These are phyloP conservation scores for Microbotryum scabiosae DNA, from an alignment of 1,284 basidiomycete species.

Conservation along the genomic window DNA sequence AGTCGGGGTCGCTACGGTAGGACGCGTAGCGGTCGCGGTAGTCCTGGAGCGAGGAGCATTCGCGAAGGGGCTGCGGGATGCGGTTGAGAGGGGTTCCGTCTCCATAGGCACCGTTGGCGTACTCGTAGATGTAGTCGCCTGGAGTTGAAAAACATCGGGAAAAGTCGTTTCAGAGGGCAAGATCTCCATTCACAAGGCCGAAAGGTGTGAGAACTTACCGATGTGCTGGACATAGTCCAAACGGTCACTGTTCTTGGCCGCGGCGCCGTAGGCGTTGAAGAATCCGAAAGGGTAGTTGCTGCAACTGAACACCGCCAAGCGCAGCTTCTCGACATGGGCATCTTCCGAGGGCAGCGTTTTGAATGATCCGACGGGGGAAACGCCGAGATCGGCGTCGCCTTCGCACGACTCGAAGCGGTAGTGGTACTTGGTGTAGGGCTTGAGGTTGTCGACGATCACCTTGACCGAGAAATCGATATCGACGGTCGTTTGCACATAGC, in stretches of 20 bases:
- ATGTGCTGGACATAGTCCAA: conserved; percentile 57
- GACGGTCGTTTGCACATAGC: conserved; percentile 34
- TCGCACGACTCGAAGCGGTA: conserved; percentile 56
- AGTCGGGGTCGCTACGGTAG: conserved; percentile 52
- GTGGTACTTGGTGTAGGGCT: conserved; percentile 53
- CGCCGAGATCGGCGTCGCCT: conserved; percentile 34
- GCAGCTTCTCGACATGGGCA: conserved; percentile 48
- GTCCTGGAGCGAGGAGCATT: conserved; percentile 55
- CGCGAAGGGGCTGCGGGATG: conserved; percentile 43
- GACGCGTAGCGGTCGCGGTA: conserved; percentile 55
- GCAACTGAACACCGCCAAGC: conserved; percentile 40
- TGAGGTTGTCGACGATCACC: conserved; percentile 51
- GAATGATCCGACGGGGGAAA: conserved; percentile 46
- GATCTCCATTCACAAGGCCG: background rate
- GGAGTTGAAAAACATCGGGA: background rate
- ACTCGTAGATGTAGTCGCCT: conserved; percentile 35
- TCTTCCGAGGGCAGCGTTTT: conserved; percentile 40
- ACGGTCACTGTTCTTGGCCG: conserved; percentile 49
- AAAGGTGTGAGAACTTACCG: conserved; percentile 46
- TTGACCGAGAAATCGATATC: conserved; percentile 61
- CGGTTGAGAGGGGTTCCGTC: conserved; percentile 37
- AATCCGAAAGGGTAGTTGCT: conserved; percentile 46
- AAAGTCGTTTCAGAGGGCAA: background rate
- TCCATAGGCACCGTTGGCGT: conserved; percentile 36
- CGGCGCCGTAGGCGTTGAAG: conserved; percentile 60